Evolutionary conservation across 768 basidiomycete species (phyloP), one percentile per base, ranked within the genome.

Genomic region (Lepiota venenata): DNA sequence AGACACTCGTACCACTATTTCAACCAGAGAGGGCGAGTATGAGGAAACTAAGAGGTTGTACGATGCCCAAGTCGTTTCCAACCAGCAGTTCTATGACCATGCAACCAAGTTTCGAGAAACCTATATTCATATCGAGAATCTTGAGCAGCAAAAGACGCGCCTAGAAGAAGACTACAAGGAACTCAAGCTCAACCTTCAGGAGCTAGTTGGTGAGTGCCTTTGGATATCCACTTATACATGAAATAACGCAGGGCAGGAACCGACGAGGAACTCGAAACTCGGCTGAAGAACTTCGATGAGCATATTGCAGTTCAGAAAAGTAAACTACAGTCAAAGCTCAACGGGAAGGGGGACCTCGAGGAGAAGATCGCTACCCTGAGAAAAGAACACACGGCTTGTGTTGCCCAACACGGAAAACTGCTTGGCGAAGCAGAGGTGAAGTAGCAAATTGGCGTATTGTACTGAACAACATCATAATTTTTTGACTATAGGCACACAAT

Each of bases 81-180:
- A 92, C 62, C 74, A 78, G 50, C 84, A 80, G 55, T 94, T 94
- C 66, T 86, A 91, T 62, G 89, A 96, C 47, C 79, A 84, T 42
- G 86, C 91, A 2, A 84, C 83, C 18, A 88, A 88, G 64, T 97
- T 98, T 66, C 81, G 91, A 54, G 91, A 97, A 68, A 77, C 88
- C 50, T 94, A 89, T 63, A 70, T 87, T 51, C 83, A 82, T 61
- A 80, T 86, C 18, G 83, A 88, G 52, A 77, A 74, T 56, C 67
- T 91, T 43, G 73, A 84, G 50, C 76, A 82, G 56, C 81, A 79
- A 62, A 87, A 86, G 63, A 64, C 73, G n/a, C 78, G 81, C 45
- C 73, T 83, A 50, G 75, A 87, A 59, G 69, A 71, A 11, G 86
- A 93, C 40, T 74, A 89, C 36, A 74, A 76, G 1, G 81, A 85